These are phyloP conservation scores for Nicotiana otophora DNA, from an alignment of 257 asterid species.

Conservation along the genomic window DNA sequence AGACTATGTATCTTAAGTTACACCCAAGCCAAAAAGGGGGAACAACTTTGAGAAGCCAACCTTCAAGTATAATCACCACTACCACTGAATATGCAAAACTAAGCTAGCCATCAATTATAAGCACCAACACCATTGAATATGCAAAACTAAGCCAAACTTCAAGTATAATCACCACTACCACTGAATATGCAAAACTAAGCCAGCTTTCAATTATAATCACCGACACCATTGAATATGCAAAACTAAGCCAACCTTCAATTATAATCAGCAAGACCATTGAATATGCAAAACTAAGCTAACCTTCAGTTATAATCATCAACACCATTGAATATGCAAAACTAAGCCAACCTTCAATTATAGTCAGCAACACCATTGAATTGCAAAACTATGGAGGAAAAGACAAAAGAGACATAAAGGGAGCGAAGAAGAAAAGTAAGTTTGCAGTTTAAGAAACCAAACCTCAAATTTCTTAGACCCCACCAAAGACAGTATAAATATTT, in stretches of 20 bases:
- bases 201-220: too few species aligned
- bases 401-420: background rate
- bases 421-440: background rate
- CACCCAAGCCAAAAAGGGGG: background rate
- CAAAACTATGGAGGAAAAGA: background rate
- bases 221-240: too few species aligned
- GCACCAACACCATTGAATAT: too few species aligned
- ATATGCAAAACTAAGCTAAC: background rate
- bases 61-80: too few species aligned
- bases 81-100: background rate
- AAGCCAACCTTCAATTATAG: background rate
- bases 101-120: too few species aligned
- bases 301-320: background rate
- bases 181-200: too few species aligned
- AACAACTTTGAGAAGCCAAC: background rate
- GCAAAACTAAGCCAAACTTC: too few species aligned
- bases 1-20: background rate
- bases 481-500: conserved; percentile 90
- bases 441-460: conserved; percentile 35
- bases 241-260: too few species aligned
- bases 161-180: too few species aligned
- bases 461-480: conserved; percentile 97
- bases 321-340: background rate
- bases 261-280: too few species aligned
- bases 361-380: background rate